Evolutionary conservation across 768 basidiomycete genomes (phyloP), one percentile per base, ranked within the genome.

Genomic region (Grammothele lineata): DNA sequence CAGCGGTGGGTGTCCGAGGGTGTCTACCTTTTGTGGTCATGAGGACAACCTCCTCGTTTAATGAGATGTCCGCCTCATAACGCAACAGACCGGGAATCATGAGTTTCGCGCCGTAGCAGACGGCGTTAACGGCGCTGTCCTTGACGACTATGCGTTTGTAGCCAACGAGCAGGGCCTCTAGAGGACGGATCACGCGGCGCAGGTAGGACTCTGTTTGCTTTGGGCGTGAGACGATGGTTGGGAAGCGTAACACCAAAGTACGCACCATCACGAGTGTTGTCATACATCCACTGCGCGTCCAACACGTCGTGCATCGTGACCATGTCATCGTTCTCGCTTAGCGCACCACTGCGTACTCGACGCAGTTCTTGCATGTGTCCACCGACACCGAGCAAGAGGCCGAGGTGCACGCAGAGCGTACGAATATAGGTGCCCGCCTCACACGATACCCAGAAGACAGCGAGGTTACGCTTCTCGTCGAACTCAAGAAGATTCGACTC

Each of bases 11-110:
- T n/a, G n/a, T n/a, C n/a, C n/a, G n/a, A n/a, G n/a, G n/a, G n/a
- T n/a, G n/a, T n/a, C n/a, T n/a, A n/a, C n/a, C 95, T 76, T 98
- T 98, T 32, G 95, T 98, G 40, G 95, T 98, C 93, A 98, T 98
- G 54, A 98, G 71, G 36, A 98, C 94, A 33, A 98, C 85, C 66
- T 98, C 95, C 66, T 98, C 95, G 63, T 95, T 81, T 44, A 96
- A 69, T 53, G 91, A 81, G 55, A 98, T 98, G 63, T 96, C 95
- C 30, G 84, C 81, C 66, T 97, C 92, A 65, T 97, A 99, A 59
- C 96, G 89, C 45, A 99, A 76, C 36, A 99, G 77, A 65, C 96
- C 96, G 55, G 96, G 96, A 58, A 99, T 92, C 96, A 99, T 99
- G 62, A 99, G 85, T 68, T 98, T 97, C 47, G 96, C 96, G 54